These are phyloP conservation scores for Phyllosticta paracitricarpa DNA, from an alignment of 2,329 filamentous ascomycete genomes.

Conservation along the genomic window DNA sequence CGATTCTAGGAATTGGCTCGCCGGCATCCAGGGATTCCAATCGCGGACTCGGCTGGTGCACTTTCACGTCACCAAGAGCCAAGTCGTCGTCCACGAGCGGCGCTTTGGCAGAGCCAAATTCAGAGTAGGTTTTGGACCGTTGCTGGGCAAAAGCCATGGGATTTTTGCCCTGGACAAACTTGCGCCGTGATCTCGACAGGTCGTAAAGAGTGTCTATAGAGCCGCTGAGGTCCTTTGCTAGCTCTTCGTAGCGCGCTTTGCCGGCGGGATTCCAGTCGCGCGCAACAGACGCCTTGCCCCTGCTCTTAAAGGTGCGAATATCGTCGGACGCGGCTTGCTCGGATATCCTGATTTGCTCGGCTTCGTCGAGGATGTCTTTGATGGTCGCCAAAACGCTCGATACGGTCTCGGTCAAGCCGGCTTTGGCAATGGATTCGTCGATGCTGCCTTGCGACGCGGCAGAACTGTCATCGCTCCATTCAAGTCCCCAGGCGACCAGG, in stretches of 20 bases:
- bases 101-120: background rate
- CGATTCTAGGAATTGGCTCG: constrained; percentile 30
- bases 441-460: constrained; percentile 55
- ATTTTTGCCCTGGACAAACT: background rate
- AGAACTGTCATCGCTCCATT: constrained; percentile 62
- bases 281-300: constrained; percentile 30
- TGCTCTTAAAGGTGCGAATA: constrained; percentile 21
- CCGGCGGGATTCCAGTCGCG: constrained; percentile 51
- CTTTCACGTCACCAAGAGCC: background rate
- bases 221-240: constrained; percentile 63
- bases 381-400: constrained; percentile 71
- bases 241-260: constrained; percentile 62
- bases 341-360: constrained; percentile 54
- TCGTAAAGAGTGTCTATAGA: constrained; percentile 75
- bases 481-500: constrained; percentile 67
- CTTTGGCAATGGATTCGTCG: constrained; percentile 56
- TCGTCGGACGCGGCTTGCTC: constrained; percentile 28
- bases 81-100: constrained; percentile 3
- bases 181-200: constrained; percentile 54
- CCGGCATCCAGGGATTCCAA: background rate
- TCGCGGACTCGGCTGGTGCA: constrained; percentile 13
- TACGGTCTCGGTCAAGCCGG: constrained; percentile 65
- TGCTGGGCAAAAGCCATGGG: background rate
- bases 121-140: background rate
- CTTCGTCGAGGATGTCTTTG: constrained; percentile 68